Conservation (phyloP, 441 rosid genomes). For the Gossypium trilobum region DNA sequence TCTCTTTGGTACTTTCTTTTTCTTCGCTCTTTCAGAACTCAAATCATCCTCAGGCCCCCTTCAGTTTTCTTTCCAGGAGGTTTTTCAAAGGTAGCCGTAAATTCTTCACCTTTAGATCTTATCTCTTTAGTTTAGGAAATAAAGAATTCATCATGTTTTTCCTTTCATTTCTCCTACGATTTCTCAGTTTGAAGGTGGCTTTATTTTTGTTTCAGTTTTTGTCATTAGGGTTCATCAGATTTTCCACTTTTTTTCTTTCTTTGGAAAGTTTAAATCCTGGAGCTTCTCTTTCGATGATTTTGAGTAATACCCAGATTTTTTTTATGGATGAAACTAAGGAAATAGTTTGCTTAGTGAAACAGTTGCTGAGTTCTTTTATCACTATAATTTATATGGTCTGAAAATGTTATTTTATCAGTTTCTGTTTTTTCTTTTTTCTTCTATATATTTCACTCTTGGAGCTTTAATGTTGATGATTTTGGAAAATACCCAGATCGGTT, state of each 20-base stretch:
- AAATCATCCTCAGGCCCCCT: slow-evolving; percentile 10
- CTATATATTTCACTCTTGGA: background rate
- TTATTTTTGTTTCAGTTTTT: background rate
- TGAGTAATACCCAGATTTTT: slow-evolving; percentile 23
- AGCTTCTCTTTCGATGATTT: slow-evolving; percentile 13
- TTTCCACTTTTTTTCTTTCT: background rate
- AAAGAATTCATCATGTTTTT: slow-evolving; percentile 10
- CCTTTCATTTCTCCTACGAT: background rate
- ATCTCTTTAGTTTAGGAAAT: background rate
- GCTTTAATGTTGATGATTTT: slow-evolving; percentile 17
- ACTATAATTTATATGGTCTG: background rate
- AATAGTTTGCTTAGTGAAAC: slow-evolving; percentile 3
- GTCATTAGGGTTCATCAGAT: slow-evolving; percentile 29
- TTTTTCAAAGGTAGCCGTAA: slow-evolving; percentile 33
- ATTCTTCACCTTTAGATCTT: slow-evolving; percentile 2
- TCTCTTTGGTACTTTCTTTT: background rate
- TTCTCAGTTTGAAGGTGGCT: background rate
- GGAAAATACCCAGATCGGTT: slow-evolving; percentile 22
- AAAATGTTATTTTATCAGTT: slow-evolving; percentile 7
- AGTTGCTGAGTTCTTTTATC: slow-evolving; percentile 16
- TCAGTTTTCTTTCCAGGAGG: slow-evolving; percentile 20
- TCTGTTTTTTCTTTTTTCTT: background rate
- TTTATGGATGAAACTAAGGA: slow-evolving; percentile 32
- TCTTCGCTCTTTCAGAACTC: slow-evolving; percentile 20
- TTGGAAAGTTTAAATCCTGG: background rate